These are phyloP conservation scores for Xylariales sp. DNA, from an alignment of 2,329 filamentous ascomycete genomes.

Conservation along the genomic window DNA sequence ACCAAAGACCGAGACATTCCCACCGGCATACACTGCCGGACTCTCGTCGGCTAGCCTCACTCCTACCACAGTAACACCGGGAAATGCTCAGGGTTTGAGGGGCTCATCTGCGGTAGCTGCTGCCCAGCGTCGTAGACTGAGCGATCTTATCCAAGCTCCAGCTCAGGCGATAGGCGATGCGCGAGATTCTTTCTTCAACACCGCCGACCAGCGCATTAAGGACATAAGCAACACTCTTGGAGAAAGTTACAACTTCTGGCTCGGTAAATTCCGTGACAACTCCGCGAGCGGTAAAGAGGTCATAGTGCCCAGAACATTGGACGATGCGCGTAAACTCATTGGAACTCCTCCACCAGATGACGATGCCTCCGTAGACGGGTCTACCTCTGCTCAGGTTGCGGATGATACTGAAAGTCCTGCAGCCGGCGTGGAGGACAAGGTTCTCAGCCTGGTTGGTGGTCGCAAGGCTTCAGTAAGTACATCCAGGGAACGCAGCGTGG, in stretches of 20 bases:
- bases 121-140: constrained; percentile 65
- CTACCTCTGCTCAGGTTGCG: constrained; percentile 44
- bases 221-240: constrained; percentile 87
- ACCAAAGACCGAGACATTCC: constrained; percentile 50
- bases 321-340: constrained; percentile 87
- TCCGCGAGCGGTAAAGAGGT: constrained; percentile 45
- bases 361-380: constrained; percentile 54
- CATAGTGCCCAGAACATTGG: constrained; percentile 79
- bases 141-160: constrained; percentile 81
- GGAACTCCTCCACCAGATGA: constrained; percentile 64
- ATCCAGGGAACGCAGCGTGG: constrained; percentile 67
- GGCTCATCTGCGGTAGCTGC: constrained; percentile 31
- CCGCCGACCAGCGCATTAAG: constrained; percentile 88
- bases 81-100: constrained; percentile 24
- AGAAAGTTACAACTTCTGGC: constrained; percentile 88
- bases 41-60: constrained; percentile 27
- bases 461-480: constrained; percentile 34
- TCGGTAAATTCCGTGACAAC: constrained; percentile 80
- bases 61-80: constrained; percentile 26
- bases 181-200: constrained; percentile 78
- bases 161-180: constrained; percentile 77
- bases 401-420: constrained; percentile 29
- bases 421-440: constrained; percentile 51
- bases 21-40: constrained; percentile 49
- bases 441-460: constrained; percentile 69